phyloP scores from a whole-genome alignment of 257 asterid species.

The Nicotiana benthamiana region DNA sequence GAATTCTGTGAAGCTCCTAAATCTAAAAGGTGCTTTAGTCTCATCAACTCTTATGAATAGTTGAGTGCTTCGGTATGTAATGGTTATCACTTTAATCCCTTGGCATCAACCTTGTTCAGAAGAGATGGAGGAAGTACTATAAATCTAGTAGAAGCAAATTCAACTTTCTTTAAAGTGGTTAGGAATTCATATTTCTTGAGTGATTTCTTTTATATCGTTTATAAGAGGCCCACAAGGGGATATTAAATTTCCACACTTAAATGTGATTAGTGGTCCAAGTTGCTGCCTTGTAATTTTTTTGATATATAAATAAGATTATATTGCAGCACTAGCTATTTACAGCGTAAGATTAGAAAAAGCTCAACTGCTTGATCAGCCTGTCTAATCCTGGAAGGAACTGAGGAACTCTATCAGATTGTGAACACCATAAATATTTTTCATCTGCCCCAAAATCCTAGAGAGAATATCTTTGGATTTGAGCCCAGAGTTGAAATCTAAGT shows the following conservation, averaged over 20 bases:
- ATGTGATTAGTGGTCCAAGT: background rate
- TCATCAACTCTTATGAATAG: background rate
- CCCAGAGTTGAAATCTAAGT: background rate
- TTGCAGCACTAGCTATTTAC: background rate
- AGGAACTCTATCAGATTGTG: background rate
- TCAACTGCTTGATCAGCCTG: background rate
- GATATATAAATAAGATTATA: background rate
- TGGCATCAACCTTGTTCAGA: background rate
- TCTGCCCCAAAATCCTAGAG: background rate
- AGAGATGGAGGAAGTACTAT: background rate
- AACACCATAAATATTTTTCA: background rate
- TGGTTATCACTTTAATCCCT: background rate
- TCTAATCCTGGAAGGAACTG: background rate
- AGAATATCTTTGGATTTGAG: background rate
- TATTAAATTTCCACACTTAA: background rate
- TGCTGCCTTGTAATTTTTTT: background rate
- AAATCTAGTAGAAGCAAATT: background rate
- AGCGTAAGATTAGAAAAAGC: background rate
- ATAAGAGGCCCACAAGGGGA: background rate
- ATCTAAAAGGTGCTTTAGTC: background rate
- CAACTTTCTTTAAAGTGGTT: background rate
- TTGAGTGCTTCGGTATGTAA: background rate
- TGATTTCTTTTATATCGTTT: background rate
- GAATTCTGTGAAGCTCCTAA: background rate
- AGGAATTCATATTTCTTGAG: background rate